Percentiles rank a stretch among this genome's conserved stretches.
Evolutionary conservation across 371 early-diverging fungal species (phyloP).

Genomic region (Mortierella sp.): DNA sequence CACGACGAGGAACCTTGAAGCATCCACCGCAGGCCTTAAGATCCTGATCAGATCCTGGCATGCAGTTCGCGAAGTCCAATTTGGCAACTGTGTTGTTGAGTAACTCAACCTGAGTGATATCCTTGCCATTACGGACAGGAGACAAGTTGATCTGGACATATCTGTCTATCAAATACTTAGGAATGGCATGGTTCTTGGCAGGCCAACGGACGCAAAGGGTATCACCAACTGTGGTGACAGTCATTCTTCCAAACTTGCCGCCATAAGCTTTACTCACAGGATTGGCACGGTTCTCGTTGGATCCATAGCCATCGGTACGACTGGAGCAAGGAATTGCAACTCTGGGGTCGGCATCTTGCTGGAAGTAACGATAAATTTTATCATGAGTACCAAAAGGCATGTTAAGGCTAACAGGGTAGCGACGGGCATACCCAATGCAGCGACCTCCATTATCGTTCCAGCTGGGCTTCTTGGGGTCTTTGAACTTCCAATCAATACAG

Average conservation of each 20-base stretch:
- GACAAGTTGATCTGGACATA: conserved; percentile 33
- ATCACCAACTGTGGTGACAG: conserved; percentile 27
- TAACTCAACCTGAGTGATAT: conserved; percentile 18
- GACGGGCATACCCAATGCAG: conserved; percentile 16
- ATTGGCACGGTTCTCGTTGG: conserved; percentile 24
- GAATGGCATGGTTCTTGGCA: conserved; percentile 33
- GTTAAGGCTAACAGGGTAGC: conserved; percentile 14
- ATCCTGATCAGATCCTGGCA: conserved; percentile 20
- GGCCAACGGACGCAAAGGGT: conserved; percentile 41
- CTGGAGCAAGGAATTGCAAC: conserved; percentile 20
- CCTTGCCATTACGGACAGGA: conserved; percentile 23
- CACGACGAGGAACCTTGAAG: conserved; percentile 26
- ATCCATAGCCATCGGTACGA: conserved; percentile 13
- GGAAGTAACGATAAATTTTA: conserved; percentile 20
- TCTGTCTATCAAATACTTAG: conserved; percentile 16
- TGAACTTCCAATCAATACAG: conserved; percentile 25
- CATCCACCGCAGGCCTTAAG: conserved; percentile 25
- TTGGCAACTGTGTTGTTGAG: conserved; percentile 25
- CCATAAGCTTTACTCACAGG: conserved; percentile 18
- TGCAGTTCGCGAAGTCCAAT: conserved; percentile 25
- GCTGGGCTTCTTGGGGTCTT: conserved; percentile 24
- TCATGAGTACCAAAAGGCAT: conserved; percentile 7
- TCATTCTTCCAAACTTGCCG: conserved; percentile 26
- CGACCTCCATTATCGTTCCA: conserved; percentile 8
- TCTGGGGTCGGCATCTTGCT: conserved; percentile 19